Evolutionary conservation across 163 green algal genomes (phyloP).

Genomic region (Scenedesmus sp.): DNA sequence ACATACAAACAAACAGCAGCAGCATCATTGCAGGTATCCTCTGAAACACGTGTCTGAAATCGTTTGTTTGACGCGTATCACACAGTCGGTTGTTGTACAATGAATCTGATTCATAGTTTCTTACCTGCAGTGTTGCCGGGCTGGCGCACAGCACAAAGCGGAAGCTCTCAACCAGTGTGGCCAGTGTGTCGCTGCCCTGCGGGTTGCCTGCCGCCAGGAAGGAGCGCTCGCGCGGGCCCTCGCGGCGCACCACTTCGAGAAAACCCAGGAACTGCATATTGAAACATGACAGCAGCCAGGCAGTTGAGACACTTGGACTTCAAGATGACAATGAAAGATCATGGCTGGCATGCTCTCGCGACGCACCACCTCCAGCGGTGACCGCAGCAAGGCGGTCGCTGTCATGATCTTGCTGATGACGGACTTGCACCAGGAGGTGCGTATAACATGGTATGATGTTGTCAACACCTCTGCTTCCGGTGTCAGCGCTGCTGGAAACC

Average conservation of each 20-base stretch:
- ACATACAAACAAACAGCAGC: too few relatives aligned
- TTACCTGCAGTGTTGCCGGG: conserved; percentile 58
- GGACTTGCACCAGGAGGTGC: too few relatives aligned
- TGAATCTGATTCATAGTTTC: background rate
- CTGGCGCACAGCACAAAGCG: conserved; percentile 57
- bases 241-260: conserved; percentile 76
- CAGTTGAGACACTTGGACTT: background rate
- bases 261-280: conserved; percentile 75
- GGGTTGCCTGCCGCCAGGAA: conserved; percentile 71
- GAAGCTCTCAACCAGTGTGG: conserved; percentile 66
- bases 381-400: too few relatives aligned
- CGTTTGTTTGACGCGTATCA: too few relatives aligned
- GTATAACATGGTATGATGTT: too few relatives aligned
- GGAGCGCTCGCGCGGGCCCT: conserved; percentile 71
- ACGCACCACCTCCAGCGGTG: too few relatives aligned
- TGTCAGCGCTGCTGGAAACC: too few relatives aligned
- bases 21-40: too few relatives aligned
- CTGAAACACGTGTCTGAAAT: too few relatives aligned
- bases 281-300: background rate
- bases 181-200: conserved; percentile 58
- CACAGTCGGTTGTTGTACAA: background rate
- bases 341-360: background rate
- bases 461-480: too few relatives aligned
- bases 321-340: background rate
- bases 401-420: too few relatives aligned